Percentiles rank a stretch among this genome's conserved stretches.
These are phyloP conservation scores for Aspergillus sp. DNA, from an alignment of 2,329 filamentous ascomycete species.

Conservation along the genomic window DNA sequence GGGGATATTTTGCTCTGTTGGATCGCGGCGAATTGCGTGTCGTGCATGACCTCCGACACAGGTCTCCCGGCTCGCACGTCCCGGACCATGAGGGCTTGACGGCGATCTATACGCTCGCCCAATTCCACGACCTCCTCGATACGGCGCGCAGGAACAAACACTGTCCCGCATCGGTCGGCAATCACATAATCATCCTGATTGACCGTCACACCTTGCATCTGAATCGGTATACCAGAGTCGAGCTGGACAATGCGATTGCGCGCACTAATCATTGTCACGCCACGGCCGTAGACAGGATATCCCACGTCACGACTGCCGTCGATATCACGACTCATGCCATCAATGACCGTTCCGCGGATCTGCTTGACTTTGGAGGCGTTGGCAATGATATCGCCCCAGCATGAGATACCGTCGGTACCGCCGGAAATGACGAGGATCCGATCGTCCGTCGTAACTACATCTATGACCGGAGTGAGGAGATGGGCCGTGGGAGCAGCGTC, in stretches of 20 bases:
- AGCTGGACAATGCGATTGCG: slow-evolving; percentile 32
- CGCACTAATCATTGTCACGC: slow-evolving; percentile 34
- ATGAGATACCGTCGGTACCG: slow-evolving; percentile 19
- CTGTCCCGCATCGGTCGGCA: slow-evolving; percentile 20
- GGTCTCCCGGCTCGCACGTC: slow-evolving; percentile 17
- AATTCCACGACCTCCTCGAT: slow-evolving; percentile 19
- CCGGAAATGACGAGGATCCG: slow-evolving; percentile 23
- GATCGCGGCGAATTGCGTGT: slow-evolving; percentile 21
- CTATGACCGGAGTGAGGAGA: slow-evolving; percentile 19
- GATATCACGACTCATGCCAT: slow-evolving; percentile 34
- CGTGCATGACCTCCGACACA: slow-evolving; percentile 22
- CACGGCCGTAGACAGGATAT: slow-evolving; percentile 36
- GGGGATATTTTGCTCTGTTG: background rate
- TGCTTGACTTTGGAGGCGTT: slow-evolving; percentile 22
- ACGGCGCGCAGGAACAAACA: slow-evolving; percentile 14
- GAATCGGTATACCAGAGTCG: slow-evolving; percentile 29
- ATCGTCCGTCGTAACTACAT: slow-evolving; percentile 17
- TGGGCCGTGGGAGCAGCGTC: slow-evolving; percentile 11
- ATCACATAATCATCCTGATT: slow-evolving; percentile 22
- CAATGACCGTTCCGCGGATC: slow-evolving; percentile 33
- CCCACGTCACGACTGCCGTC: slow-evolving; percentile 32
- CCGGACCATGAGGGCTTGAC: slow-evolving; percentile 19
- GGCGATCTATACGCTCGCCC: slow-evolving; percentile 13
- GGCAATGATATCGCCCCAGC: slow-evolving; percentile 25
- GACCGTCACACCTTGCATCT: slow-evolving; percentile 16